Evolutionary conservation across 805 yeast genomes (phyloP).

Genomic region (Starmerella floricola): DNA sequence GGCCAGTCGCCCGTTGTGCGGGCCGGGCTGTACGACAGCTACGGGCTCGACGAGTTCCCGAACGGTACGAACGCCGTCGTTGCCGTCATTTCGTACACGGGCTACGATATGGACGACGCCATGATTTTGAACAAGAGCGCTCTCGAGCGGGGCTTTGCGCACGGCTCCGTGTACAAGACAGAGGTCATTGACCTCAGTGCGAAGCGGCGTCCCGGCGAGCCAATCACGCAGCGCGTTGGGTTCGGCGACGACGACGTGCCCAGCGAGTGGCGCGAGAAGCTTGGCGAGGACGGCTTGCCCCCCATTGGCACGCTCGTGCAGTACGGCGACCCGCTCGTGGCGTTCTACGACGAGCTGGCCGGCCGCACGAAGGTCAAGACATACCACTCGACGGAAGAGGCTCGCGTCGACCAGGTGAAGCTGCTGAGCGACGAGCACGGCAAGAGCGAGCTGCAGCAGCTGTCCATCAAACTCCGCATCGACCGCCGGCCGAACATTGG

Average conservation of each 20-base stretch:
- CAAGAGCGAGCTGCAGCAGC: constrained; percentile 58
- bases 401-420: constrained; percentile 89
- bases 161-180: constrained; percentile 91
- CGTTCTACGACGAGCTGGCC: constrained; percentile 78
- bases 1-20: constrained; percentile 97
- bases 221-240: constrained; percentile 86
- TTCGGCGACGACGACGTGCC: constrained; percentile 93
- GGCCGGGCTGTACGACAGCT: constrained; percentile 84
- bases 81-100: constrained; percentile 96
- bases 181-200: constrained; percentile 76
- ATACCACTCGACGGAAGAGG: constrained; percentile 90
- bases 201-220: constrained; percentile 81
- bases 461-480: constrained; percentile 80
- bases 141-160: constrained; percentile 94
- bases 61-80: constrained; percentile 97
- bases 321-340: constrained; percentile 93
- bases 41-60: constrained; percentile 97
- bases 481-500: constrained; percentile 92
- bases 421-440: constrained; percentile 71
- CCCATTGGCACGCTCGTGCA: constrained; percentile 73
- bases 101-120: constrained; percentile 99
- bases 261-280: constrained; percentile 70
- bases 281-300: constrained; percentile 90
- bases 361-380: constrained; percentile 88
- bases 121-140: constrained; percentile 97